phyloP scores from a whole-genome alignment of 2,329 filamentous ascomycete genomes.

The Paecilomyces sp. region DNA sequence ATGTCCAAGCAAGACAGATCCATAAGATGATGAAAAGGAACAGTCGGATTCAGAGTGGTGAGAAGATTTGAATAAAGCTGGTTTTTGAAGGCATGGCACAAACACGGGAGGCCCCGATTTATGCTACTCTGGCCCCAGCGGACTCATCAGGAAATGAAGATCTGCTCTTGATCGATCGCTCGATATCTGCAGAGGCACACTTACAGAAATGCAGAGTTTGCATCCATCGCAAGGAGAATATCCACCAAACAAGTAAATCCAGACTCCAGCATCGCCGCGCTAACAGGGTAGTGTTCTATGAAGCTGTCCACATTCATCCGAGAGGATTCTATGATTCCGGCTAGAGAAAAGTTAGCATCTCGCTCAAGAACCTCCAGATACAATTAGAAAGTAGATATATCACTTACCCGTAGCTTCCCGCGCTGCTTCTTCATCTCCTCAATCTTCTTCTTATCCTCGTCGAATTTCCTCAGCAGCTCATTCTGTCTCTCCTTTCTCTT shows the following conservation, averaged over 20 bases:
- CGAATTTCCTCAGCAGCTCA: constrained; percentile 63
- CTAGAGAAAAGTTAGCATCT: constrained; percentile 14
- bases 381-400: not conserved
- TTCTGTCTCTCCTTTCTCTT: constrained; percentile 68
- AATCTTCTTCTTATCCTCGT: constrained; percentile 67
- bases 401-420: constrained; percentile 50
- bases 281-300: not conserved
- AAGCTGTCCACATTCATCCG: not conserved
- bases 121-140: constrained; percentile 48
- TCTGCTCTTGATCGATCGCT: not conserved
- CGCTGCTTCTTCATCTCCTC: constrained; percentile 62
- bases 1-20: not conserved
- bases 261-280: constrained; percentile 21
- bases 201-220: constrained; percentile 3
- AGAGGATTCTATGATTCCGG: constrained; percentile 21
- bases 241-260: not conserved
- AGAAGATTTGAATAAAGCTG: constrained; percentile 60
- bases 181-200: constrained; percentile 5
- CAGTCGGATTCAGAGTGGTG: constrained; percentile 47
- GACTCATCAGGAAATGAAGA: constrained; percentile 36
- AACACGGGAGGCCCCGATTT: constrained; percentile 23
- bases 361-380: constrained; percentile 6
- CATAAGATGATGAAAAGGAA: not conserved
- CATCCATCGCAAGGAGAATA: not conserved
- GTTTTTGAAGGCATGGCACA: constrained; percentile 52